phyloP scores from a whole-genome alignment of 2,329 filamentous ascomycete genomes.

The Epichloe amarillans region DNA sequence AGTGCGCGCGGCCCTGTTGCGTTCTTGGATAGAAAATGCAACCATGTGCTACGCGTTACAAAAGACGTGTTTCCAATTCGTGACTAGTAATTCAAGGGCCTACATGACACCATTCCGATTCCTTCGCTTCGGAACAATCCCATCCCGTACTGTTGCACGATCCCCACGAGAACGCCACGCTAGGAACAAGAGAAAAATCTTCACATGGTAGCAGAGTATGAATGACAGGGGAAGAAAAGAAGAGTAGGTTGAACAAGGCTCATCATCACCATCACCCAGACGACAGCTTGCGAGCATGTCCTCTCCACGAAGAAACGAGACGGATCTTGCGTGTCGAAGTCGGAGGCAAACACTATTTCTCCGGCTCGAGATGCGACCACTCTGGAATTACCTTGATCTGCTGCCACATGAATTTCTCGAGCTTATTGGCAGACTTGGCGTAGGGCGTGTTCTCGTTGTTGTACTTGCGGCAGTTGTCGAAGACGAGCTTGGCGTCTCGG shows the following conservation, averaged over 20 bases:
- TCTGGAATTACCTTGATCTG: constrained; percentile 86
- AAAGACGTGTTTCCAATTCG: too few relatives aligned
- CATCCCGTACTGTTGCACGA: background rate
- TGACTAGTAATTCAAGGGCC: background rate
- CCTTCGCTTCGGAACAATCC: background rate
- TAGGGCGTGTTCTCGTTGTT: constrained; percentile 94
- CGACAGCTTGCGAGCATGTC: background rate
- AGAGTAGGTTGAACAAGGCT: background rate
- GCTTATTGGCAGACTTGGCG: constrained; percentile 84
- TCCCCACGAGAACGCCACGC: background rate
- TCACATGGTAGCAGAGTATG: too few relatives aligned
- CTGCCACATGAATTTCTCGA: constrained; percentile 91
- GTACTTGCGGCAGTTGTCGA: constrained; percentile 89
- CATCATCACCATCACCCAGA: background rate
- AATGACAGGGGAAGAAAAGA: background rate
- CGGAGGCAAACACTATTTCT: constrained; percentile 20
- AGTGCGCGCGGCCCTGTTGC: too few relatives aligned
- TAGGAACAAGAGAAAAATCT: background rate
- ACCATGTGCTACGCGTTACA: too few relatives aligned
- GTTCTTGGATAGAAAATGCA: too few relatives aligned
- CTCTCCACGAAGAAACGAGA: background rate
- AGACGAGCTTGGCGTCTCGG: constrained; percentile 76
- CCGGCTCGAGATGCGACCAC: constrained; percentile 58
- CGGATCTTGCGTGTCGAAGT: constrained; percentile 4
- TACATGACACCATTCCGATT: background rate